Evolutionary conservation across 1,139 yeast genomes (phyloP), one percentile per base, ranked within the genome.

Genomic region (Zygoascus meyerae): DNA sequence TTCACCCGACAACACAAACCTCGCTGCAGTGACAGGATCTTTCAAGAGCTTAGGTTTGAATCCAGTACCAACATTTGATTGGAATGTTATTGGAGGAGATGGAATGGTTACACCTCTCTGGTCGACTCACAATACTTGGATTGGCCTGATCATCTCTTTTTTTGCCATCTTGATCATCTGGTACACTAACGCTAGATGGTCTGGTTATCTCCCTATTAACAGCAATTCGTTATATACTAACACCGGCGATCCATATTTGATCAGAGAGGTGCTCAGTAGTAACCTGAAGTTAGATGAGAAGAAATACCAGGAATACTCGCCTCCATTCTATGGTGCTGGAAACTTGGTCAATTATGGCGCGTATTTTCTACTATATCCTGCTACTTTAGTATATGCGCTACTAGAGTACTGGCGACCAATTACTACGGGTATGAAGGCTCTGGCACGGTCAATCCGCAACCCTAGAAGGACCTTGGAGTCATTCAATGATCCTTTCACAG

Each of bases 251-350:
- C 43, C 52, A 1, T 79, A 70, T 55, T 58, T 67, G 31, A 77
- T 78, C 8, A 61, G 64, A 18, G 53, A 40, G 63, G 35, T 79
- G 16, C 62, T 79, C 30, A 64, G 58, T 17, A 45, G 47, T 18
- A 49, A 54, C 7, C 68, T 69, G 34, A 60, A 68, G 29, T 57
- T 62, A 56, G 65, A 65, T 47, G 59, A 56, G 30, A 51, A 47
- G 6, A 62, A 59, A 46, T 65, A 65, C 47, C 62, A 63, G 46
- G 30, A 41, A 3, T 67, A 67, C 49, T 63, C 75, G 1, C 79
- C 79, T 1, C 84, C 85, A 14, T 79, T 70, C 55, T 79, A 78
- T 59, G 59, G 78, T 16, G 85, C 85, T 4, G 83, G 77, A 2
- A 74, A 72, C 54, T 58, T 77, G 45, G 78, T 79, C 7, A 55